Conservation (phyloP, 2,329 filamentous ascomycete species). For the Colletotrichum incanum region DNA sequence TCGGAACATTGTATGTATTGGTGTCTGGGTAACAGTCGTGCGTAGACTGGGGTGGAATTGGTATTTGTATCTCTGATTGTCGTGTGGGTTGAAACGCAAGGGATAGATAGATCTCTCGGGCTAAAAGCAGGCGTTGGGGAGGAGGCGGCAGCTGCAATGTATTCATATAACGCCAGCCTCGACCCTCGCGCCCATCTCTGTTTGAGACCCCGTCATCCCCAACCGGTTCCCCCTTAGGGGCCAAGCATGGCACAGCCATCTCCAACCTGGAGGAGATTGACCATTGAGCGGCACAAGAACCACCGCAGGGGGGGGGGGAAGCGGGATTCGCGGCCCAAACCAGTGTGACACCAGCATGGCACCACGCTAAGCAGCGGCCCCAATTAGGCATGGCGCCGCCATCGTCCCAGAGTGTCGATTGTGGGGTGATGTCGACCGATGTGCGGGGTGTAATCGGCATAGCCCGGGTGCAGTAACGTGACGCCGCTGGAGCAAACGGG, state of each 20-base stretch:
- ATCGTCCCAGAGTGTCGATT: conserved; percentile 42
- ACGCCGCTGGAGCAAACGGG: conserved; percentile 7
- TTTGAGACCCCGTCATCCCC: conserved; percentile 30
- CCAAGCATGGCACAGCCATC: conserved; percentile 10
- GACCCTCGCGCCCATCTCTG: conserved; percentile 21
- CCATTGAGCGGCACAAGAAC: conserved; percentile 13
- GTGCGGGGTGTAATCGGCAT: conserved; percentile 40
- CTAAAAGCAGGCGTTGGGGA: conserved; percentile 18
- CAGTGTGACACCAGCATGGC: conserved; percentile 40
- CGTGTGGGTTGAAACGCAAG: conserved; percentile 30
- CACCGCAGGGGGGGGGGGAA: conserved; percentile 38
- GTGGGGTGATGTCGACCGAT: conserved; percentile 43
- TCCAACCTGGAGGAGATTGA: neutral
- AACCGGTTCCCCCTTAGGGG: neutral
- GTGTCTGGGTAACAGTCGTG: neutral
- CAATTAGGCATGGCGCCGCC: conserved; percentile 38
- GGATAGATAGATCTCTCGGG: conserved; percentile 28
- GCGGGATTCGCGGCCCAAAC: conserved; percentile 38
- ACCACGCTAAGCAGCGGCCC: conserved; percentile 37
- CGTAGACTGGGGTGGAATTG: conserved; percentile 11
- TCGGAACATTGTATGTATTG: conserved; percentile 31
- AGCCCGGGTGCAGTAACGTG: conserved; percentile 42
- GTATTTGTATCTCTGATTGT: conserved; percentile 25
- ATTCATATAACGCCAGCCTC: conserved; percentile 36
- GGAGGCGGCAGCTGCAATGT: conserved; percentile 34